Conservation (phyloP, 1,139 yeast genomes). For the Pneumocystis sp. region DNA sequence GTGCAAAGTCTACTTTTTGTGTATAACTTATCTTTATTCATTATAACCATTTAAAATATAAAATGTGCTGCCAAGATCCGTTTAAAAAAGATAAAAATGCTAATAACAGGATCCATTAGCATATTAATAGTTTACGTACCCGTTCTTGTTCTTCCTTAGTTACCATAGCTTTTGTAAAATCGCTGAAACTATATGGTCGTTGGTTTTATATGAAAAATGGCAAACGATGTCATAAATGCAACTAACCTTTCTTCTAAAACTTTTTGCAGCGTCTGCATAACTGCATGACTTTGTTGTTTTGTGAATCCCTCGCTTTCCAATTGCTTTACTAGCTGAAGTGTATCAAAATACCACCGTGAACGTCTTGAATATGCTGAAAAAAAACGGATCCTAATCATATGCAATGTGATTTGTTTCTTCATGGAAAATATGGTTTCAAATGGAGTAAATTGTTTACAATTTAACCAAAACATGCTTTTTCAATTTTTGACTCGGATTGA, state of each 20-base stretch:
- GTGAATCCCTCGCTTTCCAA: slow-evolving; percentile 60
- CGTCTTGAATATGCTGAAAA: slow-evolving; percentile 5
- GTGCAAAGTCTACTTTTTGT: slow-evolving; percentile 92
- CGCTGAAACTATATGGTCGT: slow-evolving; percentile 2
- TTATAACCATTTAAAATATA: neutral
- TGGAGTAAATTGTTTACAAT: neutral
- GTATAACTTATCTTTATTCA: slow-evolving; percentile 69
- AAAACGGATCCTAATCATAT: neutral
- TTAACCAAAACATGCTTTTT: neutral
- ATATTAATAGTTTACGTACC: neutral
- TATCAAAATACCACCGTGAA: slow-evolving; percentile 42
- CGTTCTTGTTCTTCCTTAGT: slow-evolving; percentile 11
- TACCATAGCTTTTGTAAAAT: slow-evolving; percentile 6
- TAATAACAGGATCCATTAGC: neutral
- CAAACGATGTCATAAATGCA: slow-evolving; percentile 21
- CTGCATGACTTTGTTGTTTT: slow-evolving; percentile 63
- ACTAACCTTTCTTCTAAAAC: slow-evolving; percentile 47
- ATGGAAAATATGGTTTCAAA: neutral
- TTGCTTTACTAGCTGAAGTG: slow-evolving; percentile 57
- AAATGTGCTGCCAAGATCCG: neutral
- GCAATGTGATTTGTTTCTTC: neutral
- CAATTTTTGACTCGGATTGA: neutral
- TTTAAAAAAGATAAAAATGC: neutral
- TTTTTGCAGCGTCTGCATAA: slow-evolving; percentile 56
- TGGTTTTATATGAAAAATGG: slow-evolving; percentile 55